Base-by-base conservation (phyloP, 345 rosid species). In the Bretschneidera sinensis region DNA sequence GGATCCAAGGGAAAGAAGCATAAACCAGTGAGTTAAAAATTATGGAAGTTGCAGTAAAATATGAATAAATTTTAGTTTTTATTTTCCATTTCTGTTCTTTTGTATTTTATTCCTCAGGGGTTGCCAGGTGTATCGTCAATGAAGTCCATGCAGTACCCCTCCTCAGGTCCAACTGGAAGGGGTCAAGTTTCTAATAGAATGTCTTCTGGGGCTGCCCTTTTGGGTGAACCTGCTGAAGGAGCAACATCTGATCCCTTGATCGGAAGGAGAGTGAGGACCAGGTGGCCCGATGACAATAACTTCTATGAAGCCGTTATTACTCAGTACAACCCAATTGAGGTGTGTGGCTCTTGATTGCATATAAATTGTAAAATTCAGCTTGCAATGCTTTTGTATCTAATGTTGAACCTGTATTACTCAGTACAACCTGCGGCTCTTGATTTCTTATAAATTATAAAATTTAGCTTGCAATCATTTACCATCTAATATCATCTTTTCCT, bases 261-360 rank as follows among this genome's bases (percentile, higher is more conserved):
- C 60, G 96, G 96, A 60, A 84, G 64, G 78, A 79, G 75, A 80
- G 96, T 87, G 59, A 81, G 76, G 81, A 91, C 92, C 47, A 81
- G 82, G 64, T 90, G 97, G 97, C 97, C 97, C 43, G 95, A 90
- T 64, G 97, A 90, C 80, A 91, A 91, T 77, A 82, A 84, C 71
- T 91, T 91, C 63, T 87, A 91, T 66, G 92, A 87, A 70, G 97
- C 97, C 74, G 72, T 84, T 61, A 91, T 91, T 74, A 81, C 88
- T 50, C 81, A 79, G 61, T 91, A 85, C 56, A 70, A 78, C 61
- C 76, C 84, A 43, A 69, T 50, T 45, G 83, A 87, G 87, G 97
- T 85, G 51, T 63, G 64, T 69, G 48, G 24, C 68, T 21, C 50
- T 56, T 66, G 48, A 56, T 71, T 55, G 52, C 47, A 57, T 63